These are phyloP conservation scores for Boechera stricta DNA, from an alignment of 345 rosid species.

Conservation along the genomic window DNA sequence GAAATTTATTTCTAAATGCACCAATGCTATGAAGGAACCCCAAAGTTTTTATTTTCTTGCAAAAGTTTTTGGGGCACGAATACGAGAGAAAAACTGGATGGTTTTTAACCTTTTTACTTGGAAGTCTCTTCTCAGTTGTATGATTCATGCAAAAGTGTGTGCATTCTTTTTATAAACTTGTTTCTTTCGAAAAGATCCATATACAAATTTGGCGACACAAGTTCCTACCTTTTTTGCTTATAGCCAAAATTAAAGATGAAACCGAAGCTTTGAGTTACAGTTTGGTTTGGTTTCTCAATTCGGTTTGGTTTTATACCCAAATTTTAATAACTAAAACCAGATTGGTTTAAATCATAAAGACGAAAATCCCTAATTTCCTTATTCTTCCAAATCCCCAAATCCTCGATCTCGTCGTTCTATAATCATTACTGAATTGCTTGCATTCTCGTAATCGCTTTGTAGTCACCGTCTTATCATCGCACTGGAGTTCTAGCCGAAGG, in stretches of 20 bases:
- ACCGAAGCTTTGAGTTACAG: neutral
- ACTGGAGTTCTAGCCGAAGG: neutral
- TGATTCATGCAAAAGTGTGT: conserved; percentile 17
- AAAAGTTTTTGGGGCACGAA: neutral
- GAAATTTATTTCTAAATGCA: too few species aligned
- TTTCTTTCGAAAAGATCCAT: neutral
- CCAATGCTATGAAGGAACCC: neutral
- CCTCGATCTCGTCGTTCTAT: neutral
- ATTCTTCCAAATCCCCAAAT: conserved; percentile 11
- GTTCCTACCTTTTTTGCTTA: neutral
- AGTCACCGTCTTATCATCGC: neutral
- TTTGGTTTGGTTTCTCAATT: neutral
- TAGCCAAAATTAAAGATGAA: neutral
- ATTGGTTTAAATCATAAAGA: conserved; percentile 10
- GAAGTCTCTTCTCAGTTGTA: conserved; percentile 7
- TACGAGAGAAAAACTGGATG: neutral
- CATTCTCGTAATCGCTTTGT: conserved; percentile 6
- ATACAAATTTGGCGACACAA: conserved; percentile 7
- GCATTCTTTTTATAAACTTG: conserved; percentile 15
- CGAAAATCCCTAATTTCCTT: neutral
- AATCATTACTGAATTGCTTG: conserved; percentile 2
- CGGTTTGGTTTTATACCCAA: conserved; percentile 8
- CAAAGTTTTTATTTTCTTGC: neutral
- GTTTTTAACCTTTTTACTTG: neutral
- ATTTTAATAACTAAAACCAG: neutral